Evolutionary conservation across 1,139 yeast species (phyloP), one percentile per base, ranked within the genome.

Genomic region (Kluyveromyces sp.): DNA sequence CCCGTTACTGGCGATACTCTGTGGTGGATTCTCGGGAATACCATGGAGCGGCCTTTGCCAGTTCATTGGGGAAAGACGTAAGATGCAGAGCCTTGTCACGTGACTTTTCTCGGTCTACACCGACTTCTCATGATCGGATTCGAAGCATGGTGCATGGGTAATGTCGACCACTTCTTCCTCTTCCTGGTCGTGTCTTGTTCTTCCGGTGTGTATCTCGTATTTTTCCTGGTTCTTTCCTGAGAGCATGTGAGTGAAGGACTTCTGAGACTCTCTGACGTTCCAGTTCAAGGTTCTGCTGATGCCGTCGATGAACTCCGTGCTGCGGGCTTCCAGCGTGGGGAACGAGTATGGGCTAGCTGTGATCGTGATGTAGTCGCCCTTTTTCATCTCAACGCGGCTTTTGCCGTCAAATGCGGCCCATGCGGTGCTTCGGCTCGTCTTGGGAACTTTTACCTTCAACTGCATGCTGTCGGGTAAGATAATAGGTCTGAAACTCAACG

Each of bases 401-500:
- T 88, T 78, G 6, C 96, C 96, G 61, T 87, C 96, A 58, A 87
- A 86, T 3, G 94, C 79, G 0, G 92, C 89, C 94, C 94, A 86
- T 0, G 95, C 95, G 0, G 92, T 81, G 2, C 76, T 68, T 42
- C 95, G 65, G 45, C 86, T 78, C 36, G 76, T 67, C 35, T 65
- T 55, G 0, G 95, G 94, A 1, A 85, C 87, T 55, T 78, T 80
- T 2, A 87, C 83, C 54, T 77, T 82, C 48, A 87, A 66, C 33
- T 75, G 72, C 88, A 86, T 85, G 7, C 92, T 83, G 57, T 86
- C 95, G 0, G 96, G 96, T 28, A 87, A 68, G 46, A 87, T 70
- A 46, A 87, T 83, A 1, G 96, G 96, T 53, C 96, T 71, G 65
- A 87, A 87, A 3, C 94, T 84, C 38, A 87, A 70, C 0, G 95